Conservation (phyloP, 495 filamentous ascomycete genomes). For the Penicillium manginii region DNA sequence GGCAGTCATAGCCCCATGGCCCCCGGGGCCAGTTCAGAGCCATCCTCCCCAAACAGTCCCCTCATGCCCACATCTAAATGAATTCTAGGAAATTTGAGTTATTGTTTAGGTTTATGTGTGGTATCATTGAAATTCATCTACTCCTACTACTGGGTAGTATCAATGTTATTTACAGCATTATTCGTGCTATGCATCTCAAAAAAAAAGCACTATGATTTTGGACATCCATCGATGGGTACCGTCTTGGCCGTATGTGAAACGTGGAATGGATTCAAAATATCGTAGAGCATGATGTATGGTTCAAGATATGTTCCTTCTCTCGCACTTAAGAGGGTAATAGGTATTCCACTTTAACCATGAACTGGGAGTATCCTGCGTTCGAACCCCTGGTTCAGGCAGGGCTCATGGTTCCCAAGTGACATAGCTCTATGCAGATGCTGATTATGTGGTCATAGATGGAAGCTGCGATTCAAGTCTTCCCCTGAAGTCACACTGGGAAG, state of each 20-base stretch:
- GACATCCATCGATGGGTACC: neutral
- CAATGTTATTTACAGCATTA: neutral
- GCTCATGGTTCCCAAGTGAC: neutral
- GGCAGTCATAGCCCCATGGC: too few species aligned
- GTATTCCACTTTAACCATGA: neutral
- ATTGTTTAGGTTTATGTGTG: too few species aligned
- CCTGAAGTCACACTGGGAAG: neutral
- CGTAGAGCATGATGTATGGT: constrained; percentile 1
- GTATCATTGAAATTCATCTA: too few species aligned
- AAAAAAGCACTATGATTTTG: neutral
- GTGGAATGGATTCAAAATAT: constrained; percentile 1
- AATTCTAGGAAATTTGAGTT: too few species aligned
- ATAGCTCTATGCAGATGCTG: constrained; percentile 1
- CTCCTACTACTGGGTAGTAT: neutral
- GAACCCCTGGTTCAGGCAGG: neutral
- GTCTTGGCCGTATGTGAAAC: neutral
- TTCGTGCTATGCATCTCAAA: neutral
- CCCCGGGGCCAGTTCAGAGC: too few species aligned
- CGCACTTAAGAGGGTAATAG: neutral
- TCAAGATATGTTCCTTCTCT: neutral
- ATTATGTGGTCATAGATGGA: neutral
- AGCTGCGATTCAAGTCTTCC: neutral
- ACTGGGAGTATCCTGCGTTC: neutral
- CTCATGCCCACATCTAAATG: too few species aligned
- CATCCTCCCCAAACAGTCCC: too few species aligned